phyloP scores from a whole-genome alignment of 345 rosid species.

The Chamaenerion angustifolium region DNA sequence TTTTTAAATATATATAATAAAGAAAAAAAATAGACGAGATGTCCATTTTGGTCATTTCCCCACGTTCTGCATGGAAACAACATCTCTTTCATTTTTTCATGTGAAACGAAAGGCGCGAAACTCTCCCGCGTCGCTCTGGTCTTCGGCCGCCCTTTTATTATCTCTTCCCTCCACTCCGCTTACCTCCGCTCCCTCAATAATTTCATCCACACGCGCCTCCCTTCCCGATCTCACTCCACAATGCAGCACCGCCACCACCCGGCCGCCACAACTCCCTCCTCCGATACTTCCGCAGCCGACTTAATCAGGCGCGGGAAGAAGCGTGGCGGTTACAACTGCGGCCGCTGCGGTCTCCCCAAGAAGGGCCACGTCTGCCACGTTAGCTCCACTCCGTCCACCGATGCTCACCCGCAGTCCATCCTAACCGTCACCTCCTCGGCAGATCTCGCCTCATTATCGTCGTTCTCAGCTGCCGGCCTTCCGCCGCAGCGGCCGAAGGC shows the following conservation, averaged over 20 bases:
- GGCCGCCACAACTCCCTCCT: conserved; percentile 15
- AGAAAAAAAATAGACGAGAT: neutral
- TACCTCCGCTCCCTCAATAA: neutral
- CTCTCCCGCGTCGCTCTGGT: conserved; percentile 36
- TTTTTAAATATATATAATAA: too few relatives aligned
- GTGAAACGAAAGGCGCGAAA: conserved; percentile 52
- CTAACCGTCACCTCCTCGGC: neutral
- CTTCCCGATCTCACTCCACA: neutral
- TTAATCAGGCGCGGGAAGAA: conserved; percentile 27
- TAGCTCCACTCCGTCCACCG: conserved; percentile 21
- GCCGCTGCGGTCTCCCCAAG: conserved; percentile 95
- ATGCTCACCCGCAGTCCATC: neutral
- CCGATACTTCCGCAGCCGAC: conserved; percentile 31
- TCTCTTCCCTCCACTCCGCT: conserved; percentile 17
- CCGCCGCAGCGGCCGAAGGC: conserved; percentile 33
- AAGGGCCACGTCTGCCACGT: conserved; percentile 68
- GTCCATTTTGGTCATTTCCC: conserved; percentile 4
- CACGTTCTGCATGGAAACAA: neutral
- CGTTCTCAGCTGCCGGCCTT: conserved; percentile 5
- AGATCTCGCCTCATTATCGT: neutral
- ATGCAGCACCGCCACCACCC: conserved; percentile 28
- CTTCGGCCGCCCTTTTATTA: conserved; percentile 21
- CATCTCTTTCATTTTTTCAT: neutral
- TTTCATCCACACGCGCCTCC: neutral
- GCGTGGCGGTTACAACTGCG: conserved; percentile 89